Conservation (phyloP, 306 rosid species). For the cucumber (Cucumis sativus) region Cucumber_9930_V3 NC_026659.2:25534501-25535000, state of each 20-base stretch:
- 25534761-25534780: slow-evolving; percentile 70
- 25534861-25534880: neutral
- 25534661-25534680: slow-evolving; percentile 24
- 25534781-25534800: neutral
- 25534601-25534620: neutral
- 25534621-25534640: slow-evolving; percentile 8
- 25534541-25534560: slow-evolving; percentile 26
- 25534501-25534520: neutral
- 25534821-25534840: neutral
- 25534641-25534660: slow-evolving; percentile 36
- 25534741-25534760: slow-evolving; percentile 74
- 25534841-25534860: neutral
- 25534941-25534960: too few species aligned
- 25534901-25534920: too few species aligned
- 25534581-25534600: slow-evolving; percentile 14
- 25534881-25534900: too few species aligned
- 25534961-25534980: too few species aligned
- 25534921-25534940: too few species aligned
- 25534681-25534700: slow-evolving; percentile 14
- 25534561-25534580: slow-evolving; percentile 9
- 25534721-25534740: slow-evolving; percentile 33
- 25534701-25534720: slow-evolving; percentile 31
- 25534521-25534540: slow-evolving; percentile 27
- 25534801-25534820: neutral
- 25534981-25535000: too few species aligned